A percentile compares a stretch with the other conserved stretches of the same genome.
Evolutionary conservation across 129 eudicot genomes (phyloP).

Genomic region (Ambrosia trifida): DNA sequence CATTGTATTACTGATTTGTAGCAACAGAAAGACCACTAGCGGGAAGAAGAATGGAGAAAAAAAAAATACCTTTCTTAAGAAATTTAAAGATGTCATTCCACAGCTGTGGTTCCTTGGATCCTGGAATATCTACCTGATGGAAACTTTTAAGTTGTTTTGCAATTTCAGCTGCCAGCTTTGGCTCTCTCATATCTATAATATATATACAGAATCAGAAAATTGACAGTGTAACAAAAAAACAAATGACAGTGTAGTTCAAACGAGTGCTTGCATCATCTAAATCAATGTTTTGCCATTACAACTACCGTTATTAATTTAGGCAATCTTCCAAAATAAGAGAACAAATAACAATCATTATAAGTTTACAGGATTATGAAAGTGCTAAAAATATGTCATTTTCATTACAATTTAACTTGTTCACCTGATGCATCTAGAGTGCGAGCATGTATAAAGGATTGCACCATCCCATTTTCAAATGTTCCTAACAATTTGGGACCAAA

Average conservation of each 20-base stretch:
- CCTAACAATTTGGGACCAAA: constrained; percentile 97
- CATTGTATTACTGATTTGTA: not conserved
- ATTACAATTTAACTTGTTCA: constrained; percentile 25
- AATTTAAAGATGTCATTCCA: constrained; percentile 77
- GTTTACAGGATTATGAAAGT: not conserved
- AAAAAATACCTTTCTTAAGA: constrained; percentile 51
- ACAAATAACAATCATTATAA: not conserved
- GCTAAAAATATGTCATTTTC: not conserved
- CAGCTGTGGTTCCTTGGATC: constrained; percentile 80
- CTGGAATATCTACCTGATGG: constrained; percentile 84
- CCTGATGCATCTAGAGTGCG: constrained; percentile 72
- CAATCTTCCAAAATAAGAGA: not conserved
- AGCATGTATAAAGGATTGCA: constrained; percentile 90
- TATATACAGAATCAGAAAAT: constrained; percentile 11
- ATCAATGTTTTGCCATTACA: not conserved
- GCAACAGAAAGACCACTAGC: constrained; percentile 6
- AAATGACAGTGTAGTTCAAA: not conserved
- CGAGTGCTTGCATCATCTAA: constrained; percentile 3
- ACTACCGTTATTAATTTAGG: not conserved
- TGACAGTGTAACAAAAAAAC: not conserved
- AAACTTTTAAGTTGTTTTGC: constrained; percentile 81
- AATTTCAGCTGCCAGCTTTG: constrained; percentile 71
- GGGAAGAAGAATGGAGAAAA: constrained; percentile 9
- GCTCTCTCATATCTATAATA: constrained; percentile 72
- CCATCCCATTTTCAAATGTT: constrained; percentile 92